Evolutionary conservation across 805 yeast species (phyloP), one percentile per base, ranked within the genome.

Genomic region (Schizosaccharomyces octosporus): DNA sequence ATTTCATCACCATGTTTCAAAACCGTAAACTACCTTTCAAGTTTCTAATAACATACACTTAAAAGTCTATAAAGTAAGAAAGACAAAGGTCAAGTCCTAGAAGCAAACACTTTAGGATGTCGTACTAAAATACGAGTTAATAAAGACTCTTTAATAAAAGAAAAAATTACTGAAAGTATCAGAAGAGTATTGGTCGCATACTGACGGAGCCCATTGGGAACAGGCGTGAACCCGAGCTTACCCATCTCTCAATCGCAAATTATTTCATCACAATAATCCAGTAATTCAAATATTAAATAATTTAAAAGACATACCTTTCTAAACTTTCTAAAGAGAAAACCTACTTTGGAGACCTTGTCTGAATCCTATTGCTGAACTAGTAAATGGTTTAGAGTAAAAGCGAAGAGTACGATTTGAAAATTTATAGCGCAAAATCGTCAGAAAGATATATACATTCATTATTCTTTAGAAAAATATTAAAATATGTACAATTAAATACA

Each of bases 181-280:
- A 51, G 57, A 24, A 51, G 36, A 51, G 21, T 24, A 51, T 51
- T 29, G 21, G 36, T 51, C 57, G 57, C 57, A 51, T 51, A 24
- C 15, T 24, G 57, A 51, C 15, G 36, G 36, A 24, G 57, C 57
- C 57, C 57, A 51, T 51, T n/a, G 57, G 57, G 27, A 51, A 13
- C 57, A 51, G 57, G 57, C 57, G 36, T 24, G 57, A 29, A 6
- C 36, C 57, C 57, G 57, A 51, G 36, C 36, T 17, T 17, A 9
- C n/a, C 51, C 36, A 29, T 24, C 57, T 21, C 57, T 51, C 57
- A 51, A 51, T 51, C 57, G 57, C 57, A 51, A 51, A 51, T 51
- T 51, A 51, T 51, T 19, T 51, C 57, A 51, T 51, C 57, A 51
- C 4, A 51, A 5, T 19, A 45, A 6, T 36, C 13, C 41, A 36